Conservation (phyloP, 768 basidiomycete species). For the Agrocybe pediades region DNA sequence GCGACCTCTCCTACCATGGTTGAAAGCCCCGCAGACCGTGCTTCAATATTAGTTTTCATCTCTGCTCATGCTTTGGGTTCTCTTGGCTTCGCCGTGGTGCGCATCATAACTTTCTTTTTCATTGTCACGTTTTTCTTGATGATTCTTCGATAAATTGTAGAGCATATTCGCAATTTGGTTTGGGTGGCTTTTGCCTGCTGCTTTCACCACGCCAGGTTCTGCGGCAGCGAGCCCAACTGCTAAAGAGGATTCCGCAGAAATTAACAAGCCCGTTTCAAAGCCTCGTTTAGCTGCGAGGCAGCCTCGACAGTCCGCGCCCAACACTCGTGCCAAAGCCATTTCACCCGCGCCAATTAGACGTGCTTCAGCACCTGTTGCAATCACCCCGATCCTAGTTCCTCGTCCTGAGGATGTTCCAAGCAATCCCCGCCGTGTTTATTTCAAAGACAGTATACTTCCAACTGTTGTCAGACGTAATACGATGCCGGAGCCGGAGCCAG, state of each 20-base stretch:
- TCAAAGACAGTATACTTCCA: conserved; percentile 23
- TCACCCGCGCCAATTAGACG: conserved; percentile 18
- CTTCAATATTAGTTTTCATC: conserved; percentile 31
- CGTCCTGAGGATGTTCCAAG: conserved; percentile 12
- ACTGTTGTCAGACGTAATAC: conserved; percentile 23
- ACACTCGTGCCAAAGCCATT: background rate
- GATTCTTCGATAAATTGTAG: conserved; percentile 22
- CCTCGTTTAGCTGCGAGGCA: conserved; percentile 14
- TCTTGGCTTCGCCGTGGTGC: conserved; percentile 41
- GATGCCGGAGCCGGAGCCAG: conserved; percentile 15
- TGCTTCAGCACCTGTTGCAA: conserved; percentile 21
- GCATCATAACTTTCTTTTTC: conserved; percentile 16
- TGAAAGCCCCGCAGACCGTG: conserved; percentile 13
- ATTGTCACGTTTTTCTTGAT: conserved; percentile 1
- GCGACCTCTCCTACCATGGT: background rate
- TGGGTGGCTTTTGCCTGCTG: conserved; percentile 38
- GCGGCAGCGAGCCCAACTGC: conserved; percentile 3
- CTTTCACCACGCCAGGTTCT: conserved; percentile 5
- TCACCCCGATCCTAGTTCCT: conserved; percentile 23
- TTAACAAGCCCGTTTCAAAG: conserved; percentile 9
- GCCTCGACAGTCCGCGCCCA: conserved; percentile 10
- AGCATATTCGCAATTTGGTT: conserved; percentile 47
- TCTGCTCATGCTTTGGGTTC: conserved; percentile 35
- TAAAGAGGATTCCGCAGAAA: conserved; percentile 4
- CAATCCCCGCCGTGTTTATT: conserved; percentile 30